Percentiles rank a stretch among this genome's conserved stretches.
Conservation (phyloP, 352 stramenopile genomes). For the Phytophthora idaei region DNA sequence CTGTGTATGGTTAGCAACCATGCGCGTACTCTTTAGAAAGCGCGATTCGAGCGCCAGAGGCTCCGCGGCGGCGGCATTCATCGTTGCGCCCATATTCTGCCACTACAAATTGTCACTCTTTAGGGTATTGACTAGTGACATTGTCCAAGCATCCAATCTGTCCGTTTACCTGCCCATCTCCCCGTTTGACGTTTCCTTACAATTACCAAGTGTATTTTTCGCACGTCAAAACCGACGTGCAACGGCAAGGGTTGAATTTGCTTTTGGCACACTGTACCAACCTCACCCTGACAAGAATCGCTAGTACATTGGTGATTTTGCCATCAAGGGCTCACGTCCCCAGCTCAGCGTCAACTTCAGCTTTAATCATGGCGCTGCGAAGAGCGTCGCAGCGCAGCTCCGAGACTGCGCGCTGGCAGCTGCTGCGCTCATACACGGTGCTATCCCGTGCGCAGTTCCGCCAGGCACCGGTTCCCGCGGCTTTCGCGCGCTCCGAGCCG, state of each 20-base stretch:
- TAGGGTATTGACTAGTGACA: constrained; percentile 1
- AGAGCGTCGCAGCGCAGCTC: constrained; percentile 10
- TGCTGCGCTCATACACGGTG: constrained; percentile 52
- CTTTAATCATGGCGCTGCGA: constrained; percentile 29
- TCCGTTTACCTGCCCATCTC: constrained; percentile 22
- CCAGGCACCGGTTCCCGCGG: constrained; percentile 48
- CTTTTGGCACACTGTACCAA: constrained; percentile 10
- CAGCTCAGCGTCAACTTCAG: neutral
- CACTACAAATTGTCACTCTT: neutral
- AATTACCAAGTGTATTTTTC: constrained; percentile 17
- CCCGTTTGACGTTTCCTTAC: constrained; percentile 8
- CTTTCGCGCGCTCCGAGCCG: constrained; percentile 41
- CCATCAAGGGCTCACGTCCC: constrained; percentile 14
- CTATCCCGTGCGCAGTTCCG: constrained; percentile 61
- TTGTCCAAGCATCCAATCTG: constrained; percentile 18
- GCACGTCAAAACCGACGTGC: constrained; percentile 26
- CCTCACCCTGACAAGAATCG: neutral
- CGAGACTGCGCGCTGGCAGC: constrained; percentile 20
- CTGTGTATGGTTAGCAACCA: neutral
- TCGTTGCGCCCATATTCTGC: constrained; percentile 5
- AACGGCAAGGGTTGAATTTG: constrained; percentile 22
- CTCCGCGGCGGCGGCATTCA: constrained; percentile 8
- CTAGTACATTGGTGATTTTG: constrained; percentile 28
- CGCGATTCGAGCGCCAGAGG: constrained; percentile 15
- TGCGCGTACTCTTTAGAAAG: constrained; percentile 36